Evolutionary conservation across 2,329 filamentous ascomycete genomes (phyloP).

Genomic region (Colletotrichum scovillei): DNA sequence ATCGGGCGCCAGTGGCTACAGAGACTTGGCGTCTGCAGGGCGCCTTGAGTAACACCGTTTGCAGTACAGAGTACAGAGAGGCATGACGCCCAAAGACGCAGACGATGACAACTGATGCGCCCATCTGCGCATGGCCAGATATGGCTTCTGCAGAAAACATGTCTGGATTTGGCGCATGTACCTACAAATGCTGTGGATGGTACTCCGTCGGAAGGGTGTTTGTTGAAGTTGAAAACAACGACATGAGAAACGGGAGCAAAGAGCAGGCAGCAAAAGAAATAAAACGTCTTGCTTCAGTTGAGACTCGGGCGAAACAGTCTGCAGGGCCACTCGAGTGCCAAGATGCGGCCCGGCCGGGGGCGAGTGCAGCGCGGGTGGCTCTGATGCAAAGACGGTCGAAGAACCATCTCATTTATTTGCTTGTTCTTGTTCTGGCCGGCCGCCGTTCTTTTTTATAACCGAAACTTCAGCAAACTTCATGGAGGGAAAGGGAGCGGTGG

Average conservation of each 20-base stretch:
- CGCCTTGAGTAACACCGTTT: slow-evolving; percentile 8
- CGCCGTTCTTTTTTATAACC: background rate
- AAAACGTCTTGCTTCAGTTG: background rate
- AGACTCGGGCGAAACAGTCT: slow-evolving; percentile 28
- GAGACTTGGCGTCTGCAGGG: background rate
- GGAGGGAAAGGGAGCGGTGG: background rate
- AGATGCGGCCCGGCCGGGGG: slow-evolving; percentile 12
- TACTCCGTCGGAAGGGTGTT: too few species aligned
- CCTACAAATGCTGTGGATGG: background rate
- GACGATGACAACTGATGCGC: background rate
- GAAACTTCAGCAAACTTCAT: background rate
- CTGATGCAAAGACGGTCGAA: background rate
- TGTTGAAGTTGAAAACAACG: too few species aligned
- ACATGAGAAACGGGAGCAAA: background rate
- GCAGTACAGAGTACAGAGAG: background rate
- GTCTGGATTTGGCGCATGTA: background rate
- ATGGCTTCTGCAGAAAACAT: background rate
- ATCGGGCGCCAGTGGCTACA: background rate
- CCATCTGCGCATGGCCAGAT: background rate
- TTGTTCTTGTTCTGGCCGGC: background rate
- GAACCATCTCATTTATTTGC: background rate
- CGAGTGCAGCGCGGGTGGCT: background rate
- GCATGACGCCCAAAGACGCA: background rate
- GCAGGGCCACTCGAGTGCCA: slow-evolving; percentile 16
- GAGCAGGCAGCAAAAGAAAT: slow-evolving; percentile 11